phyloP scores from a whole-genome alignment of 495 filamentous ascomycete species.

The Paragyromitra xinjiangensis region DNA sequence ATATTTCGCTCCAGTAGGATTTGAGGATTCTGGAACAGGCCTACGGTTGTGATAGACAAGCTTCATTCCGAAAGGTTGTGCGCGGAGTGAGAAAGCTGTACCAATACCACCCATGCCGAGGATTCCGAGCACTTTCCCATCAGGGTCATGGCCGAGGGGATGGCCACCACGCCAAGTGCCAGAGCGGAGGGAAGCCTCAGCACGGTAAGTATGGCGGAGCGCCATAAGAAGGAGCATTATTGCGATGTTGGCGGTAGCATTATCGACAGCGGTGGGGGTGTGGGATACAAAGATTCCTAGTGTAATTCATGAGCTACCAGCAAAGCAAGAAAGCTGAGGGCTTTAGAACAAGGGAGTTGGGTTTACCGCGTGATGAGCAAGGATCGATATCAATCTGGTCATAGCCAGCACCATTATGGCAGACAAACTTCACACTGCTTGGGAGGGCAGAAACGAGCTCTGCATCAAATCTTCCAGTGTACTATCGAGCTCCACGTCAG shows the following conservation, averaged over 20 bases:
- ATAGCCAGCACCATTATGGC: conserved; percentile 87
- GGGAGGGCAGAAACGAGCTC: conserved; percentile 71
- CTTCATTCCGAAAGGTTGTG: conserved; percentile 83
- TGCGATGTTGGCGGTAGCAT: conserved; percentile 75
- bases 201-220: conserved; percentile 71
- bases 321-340: neutral
- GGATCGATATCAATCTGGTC: conserved; percentile 79
- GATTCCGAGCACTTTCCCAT: conserved; percentile 77
- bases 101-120: conserved; percentile 92
- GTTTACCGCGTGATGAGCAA: conserved; percentile 67
- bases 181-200: conserved; percentile 68
- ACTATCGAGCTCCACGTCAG: conserved; percentile 56
- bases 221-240: conserved; percentile 78
- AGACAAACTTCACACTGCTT: conserved; percentile 74
- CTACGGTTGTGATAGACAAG: conserved; percentile 99
- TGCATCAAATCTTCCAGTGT: conserved; percentile 68
- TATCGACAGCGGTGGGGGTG: conserved; percentile 73
- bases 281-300: conserved; percentile 71
- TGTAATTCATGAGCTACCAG: neutral
- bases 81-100: conserved; percentile 73
- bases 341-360: neutral
- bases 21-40: conserved; percentile 76
- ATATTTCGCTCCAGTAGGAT: conserved; percentile 66
- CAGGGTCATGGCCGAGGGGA: conserved; percentile 65
- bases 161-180: conserved; percentile 65